Conservation (phyloP, 805 yeast species). For the Sugiyamaella qingdaonensis region DNA sequence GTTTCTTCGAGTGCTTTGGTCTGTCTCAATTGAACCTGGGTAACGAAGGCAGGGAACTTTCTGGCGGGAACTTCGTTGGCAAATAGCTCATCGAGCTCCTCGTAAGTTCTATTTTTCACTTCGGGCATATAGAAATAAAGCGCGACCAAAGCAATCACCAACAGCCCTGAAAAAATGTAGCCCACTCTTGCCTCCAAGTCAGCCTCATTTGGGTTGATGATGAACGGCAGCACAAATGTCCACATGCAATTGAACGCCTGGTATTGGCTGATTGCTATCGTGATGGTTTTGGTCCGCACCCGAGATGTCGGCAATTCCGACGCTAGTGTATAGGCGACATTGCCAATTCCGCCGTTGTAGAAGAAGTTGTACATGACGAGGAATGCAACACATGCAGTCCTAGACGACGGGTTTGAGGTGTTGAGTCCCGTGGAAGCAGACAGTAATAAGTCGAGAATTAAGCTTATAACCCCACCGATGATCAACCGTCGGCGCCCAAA, state of each 20-base stretch:
- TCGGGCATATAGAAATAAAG: conserved; percentile 51
- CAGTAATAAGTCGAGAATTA: conserved; percentile 25
- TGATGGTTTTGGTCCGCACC: conserved; percentile 3
- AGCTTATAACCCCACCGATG: conserved; percentile 12
- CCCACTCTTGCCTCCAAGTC: conserved; percentile 1
- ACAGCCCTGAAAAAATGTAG: conserved; percentile 5
- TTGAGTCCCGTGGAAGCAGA: conserved; percentile 13
- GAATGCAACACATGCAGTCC: conserved; percentile 18
- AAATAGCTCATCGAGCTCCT: conserved; percentile 54
- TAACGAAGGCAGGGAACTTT: conserved; percentile 17
- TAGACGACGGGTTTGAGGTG: conserved; percentile 3
- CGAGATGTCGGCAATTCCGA: conserved; percentile 5
- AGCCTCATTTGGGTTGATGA: conserved; percentile 6
- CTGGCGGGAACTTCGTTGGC: conserved; percentile 27
- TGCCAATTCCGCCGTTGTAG: conserved; percentile 4
- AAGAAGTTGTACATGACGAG: conserved; percentile 1
- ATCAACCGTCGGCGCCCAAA: conserved; percentile 1
- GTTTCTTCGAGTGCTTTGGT: conserved; percentile 2
- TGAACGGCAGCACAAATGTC: conserved; percentile 7
- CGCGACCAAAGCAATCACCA: background rate
- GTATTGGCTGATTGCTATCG: conserved; percentile 2
- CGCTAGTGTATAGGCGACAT: conserved; percentile 4
- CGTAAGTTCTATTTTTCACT: conserved; percentile 51
- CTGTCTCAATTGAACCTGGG: conserved; percentile 6
- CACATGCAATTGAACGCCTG: conserved; percentile 2